Evolutionary conservation across 305 asterid genomes (phyloP).

Genomic region (Striga hermonthica): DNA sequence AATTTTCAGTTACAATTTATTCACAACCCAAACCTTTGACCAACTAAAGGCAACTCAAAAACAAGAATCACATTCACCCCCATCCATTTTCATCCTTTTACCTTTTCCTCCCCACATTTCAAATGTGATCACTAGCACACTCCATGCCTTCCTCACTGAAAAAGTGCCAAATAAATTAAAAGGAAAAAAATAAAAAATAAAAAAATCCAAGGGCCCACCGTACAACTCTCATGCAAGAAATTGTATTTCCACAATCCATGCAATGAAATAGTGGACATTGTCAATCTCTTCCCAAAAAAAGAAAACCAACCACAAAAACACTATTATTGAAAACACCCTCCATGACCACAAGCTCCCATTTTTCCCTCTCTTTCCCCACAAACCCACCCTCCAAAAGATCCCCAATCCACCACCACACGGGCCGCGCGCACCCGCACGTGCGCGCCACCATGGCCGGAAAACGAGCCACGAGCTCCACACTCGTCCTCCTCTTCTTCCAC

Average conservation of each 20-base stretch:
- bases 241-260: constrained; percentile 28
- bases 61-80: no score
- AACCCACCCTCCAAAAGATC: constrained; percentile 33
- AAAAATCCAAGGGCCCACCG: constrained; percentile 38
- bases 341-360: constrained; percentile 40
- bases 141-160: no score
- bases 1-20: no score
- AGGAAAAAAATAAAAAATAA: no score
- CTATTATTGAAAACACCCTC: constrained; percentile 38
- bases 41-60: no score
- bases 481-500: constrained; percentile 27
- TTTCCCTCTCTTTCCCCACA: constrained; percentile 38
- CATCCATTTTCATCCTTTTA: no score
- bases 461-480: neutral
- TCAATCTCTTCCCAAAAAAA: constrained; percentile 33
- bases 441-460: constrained; percentile 40
- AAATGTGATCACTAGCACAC: no score
- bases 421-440: constrained; percentile 84
- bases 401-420: constrained; percentile 44
- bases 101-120: no score
- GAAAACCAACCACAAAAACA: constrained; percentile 27
- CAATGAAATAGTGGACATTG: constrained; percentile 31
- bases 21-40: no score
- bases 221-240: constrained; percentile 30
- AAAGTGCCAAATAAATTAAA: no score